Evolutionary conservation across 495 filamentous ascomycete species (phyloP), one percentile per base, ranked within the genome.

Genomic region (Penicillium silybi): DNA sequence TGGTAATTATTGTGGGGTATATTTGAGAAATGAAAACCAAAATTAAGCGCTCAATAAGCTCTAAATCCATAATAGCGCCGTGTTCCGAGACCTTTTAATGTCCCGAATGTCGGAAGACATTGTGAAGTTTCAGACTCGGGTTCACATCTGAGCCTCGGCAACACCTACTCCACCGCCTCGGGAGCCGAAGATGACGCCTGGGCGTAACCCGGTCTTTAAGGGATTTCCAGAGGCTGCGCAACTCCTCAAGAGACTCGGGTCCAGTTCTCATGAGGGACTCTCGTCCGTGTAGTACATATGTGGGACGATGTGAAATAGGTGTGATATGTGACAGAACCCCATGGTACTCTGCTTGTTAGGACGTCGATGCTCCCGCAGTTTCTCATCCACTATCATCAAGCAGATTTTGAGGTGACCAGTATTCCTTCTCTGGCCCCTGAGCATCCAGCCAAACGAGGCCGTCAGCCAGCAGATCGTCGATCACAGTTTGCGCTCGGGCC

Each of bases 371-470:
- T 38, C 39, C 7, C 9, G 4, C 11, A 49, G 5, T 16, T 13
- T 16, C 25, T 76, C 68, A 74, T 43, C 66, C 62, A 45, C 59
- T 71, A 50, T 78, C 72, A 46, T 63, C 71, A 9, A 78, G 51
- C 10, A 78, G 62, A 46, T 68, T 68, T 41, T 75, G 73, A 20
- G 93, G 95, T 46, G 87, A 91, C 95, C 93, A 99, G 63, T 96
- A 99, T 70, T 97, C 93, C 61, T 84, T 90, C 72, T 97, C 92
- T 7, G 79, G 76, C 16, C 81, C 84, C 68, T 97, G 92, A 43
- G 77, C 80, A 70, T 99, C 93, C 6, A 97, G 81, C 93, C 93
- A 99, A 16, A 97, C 87, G 67, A 99, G 80, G 20, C 88, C 88
- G 62, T 96, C 92, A 6, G 85, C 84, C n/a, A 97, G 68, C 19